Base-by-base conservation (phyloP, 2,329 filamentous ascomycete species). In the Biscogniauxia sp. region DNA sequence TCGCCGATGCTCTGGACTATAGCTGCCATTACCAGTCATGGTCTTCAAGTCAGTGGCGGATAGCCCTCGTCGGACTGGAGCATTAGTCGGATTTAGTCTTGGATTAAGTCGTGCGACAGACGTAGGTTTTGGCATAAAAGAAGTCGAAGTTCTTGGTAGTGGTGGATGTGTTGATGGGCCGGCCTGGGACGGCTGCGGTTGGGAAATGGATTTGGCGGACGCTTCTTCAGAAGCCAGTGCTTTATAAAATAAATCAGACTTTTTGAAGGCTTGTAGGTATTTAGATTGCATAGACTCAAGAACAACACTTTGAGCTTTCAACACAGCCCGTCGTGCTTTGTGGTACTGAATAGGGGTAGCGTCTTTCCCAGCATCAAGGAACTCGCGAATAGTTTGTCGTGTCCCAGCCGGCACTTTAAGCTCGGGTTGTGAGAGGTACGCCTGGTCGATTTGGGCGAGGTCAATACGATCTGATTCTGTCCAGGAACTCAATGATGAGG, bases 171-270 rank as follows among this genome's bases (percentile, higher is more conserved):
- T 64, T 8, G 69, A 68, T 54, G 70, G 69, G 8, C 68, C 70
- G 32, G 69, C 66, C 41, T 61, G 64, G 41, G 55, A 59, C 51
- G 56, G 69, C 26, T 51, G 69, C 60, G 55, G 63, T 23, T 59
- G 51, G 58, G 66, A 20, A 49, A 59, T 66, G 55, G 72, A 80
- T 57, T 74, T 80, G 1, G 84, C 80, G 51, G 84, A 81, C 51
- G 85, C 82, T 75, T 97, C 93, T 70, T 96, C 92, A 13, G 94
- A 91, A 7, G 94, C 92, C 1, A 99, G 82, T 73, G 93, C 97
- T 74, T 99, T 99, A 80, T 95, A 98, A 74, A 93, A 99, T 0
- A 99, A 77, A 71, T 98, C 95, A 0, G 95, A 97, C 68, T 88
- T 91, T 72, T 93, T 96, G 79, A 99, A 99, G 20, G 85, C 86